Evolutionary conservation across 78 protist species (phyloP).

Genomic region (slime mould (Dictyostelium discoideum)): dicty_2.7 NC_007091.3:1692001-1692500

Average conservation of each 20-base stretch:
- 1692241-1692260: constrained; percentile 68
- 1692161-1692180: constrained; percentile 80
- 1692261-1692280: constrained; percentile 84
- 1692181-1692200: constrained; percentile 88
- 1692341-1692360: constrained; percentile 57
- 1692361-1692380: neutral
- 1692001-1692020: neutral
- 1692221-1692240: neutral
- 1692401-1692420: constrained; percentile 28
- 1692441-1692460: neutral
- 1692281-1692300: constrained; percentile 60
- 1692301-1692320: constrained; percentile 24
- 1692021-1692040: neutral
- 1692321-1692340: constrained; percentile 23
- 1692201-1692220: constrained; percentile 52
- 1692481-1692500: neutral
- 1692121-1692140: constrained; percentile 53
- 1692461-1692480: constrained; percentile 21
- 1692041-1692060: neutral
- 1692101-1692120: constrained; percentile 83
- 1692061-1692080: neutral
- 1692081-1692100: constrained; percentile 2
- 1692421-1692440: constrained; percentile 60
- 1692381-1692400: neutral
- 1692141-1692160: neutral